These are phyloP conservation scores for Lophium mytilinum DNA, from an alignment of 495 filamentous ascomycete genomes.

Conservation along the genomic window DNA sequence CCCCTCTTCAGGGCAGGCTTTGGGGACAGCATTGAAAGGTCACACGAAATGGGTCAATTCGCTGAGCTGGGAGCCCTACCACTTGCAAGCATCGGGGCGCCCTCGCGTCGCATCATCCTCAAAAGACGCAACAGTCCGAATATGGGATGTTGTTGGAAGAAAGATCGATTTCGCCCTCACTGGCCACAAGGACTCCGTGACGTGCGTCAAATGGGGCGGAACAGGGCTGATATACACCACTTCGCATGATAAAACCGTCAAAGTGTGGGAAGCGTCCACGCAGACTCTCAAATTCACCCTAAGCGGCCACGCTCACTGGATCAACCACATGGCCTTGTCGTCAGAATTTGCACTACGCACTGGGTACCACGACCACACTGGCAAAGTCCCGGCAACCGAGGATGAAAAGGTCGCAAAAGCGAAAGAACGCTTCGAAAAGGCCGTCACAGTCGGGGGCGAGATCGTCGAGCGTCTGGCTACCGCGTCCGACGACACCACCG, in stretches of 20 bases:
- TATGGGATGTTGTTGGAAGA: constrained; percentile 78
- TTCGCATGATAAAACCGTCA: constrained; percentile 90
- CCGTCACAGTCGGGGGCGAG: constrained; percentile 69
- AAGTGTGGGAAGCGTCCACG: constrained; percentile 76
- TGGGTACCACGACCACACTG: constrained; percentile 78
- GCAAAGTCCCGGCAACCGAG: constrained; percentile 55
- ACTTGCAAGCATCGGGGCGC: constrained; percentile 64
- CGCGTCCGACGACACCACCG: constrained; percentile 91
- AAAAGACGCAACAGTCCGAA: constrained; percentile 80
- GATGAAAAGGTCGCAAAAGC: constrained; percentile 70
- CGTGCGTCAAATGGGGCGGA: constrained; percentile 92
- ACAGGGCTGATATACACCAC: constrained; percentile 76
- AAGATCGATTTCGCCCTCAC: constrained; percentile 72
- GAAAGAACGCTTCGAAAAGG: constrained; percentile 76
- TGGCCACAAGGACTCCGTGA: constrained; percentile 81
- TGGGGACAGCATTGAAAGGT: constrained; percentile 74
- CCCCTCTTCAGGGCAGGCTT: constrained; percentile 65
- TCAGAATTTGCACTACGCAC: constrained; percentile 88
- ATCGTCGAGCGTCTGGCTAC: constrained; percentile 81
- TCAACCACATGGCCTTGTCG: constrained; percentile 92
- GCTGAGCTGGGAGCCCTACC: constrained; percentile 91
- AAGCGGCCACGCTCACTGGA: constrained; percentile 80
- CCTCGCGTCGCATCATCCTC: constrained; percentile 79
- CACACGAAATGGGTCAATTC: constrained; percentile 87
- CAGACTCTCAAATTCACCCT: constrained; percentile 74